A percentile compares a stretch with the other conserved stretches of the same genome.
phyloP scores from a whole-genome alignment of 805 yeast genomes.

The Metschnikowia santaceciliae region DNA sequence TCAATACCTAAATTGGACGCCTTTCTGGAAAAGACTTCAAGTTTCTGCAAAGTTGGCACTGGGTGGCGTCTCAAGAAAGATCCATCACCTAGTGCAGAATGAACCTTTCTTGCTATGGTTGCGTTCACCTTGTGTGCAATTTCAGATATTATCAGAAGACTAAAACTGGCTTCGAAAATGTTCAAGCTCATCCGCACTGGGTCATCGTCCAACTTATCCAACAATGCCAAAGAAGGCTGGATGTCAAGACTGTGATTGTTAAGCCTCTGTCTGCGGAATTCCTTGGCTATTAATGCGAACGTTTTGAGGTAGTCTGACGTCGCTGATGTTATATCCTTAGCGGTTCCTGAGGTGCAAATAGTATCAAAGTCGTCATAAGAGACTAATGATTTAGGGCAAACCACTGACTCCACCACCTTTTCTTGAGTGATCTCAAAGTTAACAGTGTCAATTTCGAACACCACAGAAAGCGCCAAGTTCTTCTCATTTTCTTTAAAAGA shows the following conservation, averaged over 20 bases:
- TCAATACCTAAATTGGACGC: slow-evolving; percentile 61
- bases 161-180: slow-evolving; percentile 58
- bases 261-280: slow-evolving; percentile 66
- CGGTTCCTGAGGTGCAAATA: slow-evolving; percentile 34
- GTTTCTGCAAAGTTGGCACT: slow-evolving; percentile 74
- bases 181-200: slow-evolving; percentile 68
- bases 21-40: slow-evolving; percentile 73
- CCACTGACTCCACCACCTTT: slow-evolving; percentile 68
- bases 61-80: slow-evolving; percentile 86
- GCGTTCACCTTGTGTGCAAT: slow-evolving; percentile 75
- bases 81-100: slow-evolving; percentile 70
- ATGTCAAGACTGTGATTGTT: slow-evolving; percentile 46
- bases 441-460: slow-evolving; percentile 72
- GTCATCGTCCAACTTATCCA: slow-evolving; percentile 85
- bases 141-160: slow-evolving; percentile 64
- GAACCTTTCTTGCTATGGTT: slow-evolving; percentile 77
- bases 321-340: slow-evolving; percentile 42
- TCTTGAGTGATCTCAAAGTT: slow-evolving; percentile 70
- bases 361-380: slow-evolving; percentile 53
- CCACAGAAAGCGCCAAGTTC: slow-evolving; percentile 69
- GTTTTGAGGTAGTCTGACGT: slow-evolving; percentile 65
- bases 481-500: slow-evolving; percentile 60
- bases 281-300: slow-evolving; percentile 58
- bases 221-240: slow-evolving; percentile 54
- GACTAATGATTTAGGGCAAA: slow-evolving; percentile 60